phyloP scores from a whole-genome alignment of 352 stramenopile species.

The Pythium sp. region DNA sequence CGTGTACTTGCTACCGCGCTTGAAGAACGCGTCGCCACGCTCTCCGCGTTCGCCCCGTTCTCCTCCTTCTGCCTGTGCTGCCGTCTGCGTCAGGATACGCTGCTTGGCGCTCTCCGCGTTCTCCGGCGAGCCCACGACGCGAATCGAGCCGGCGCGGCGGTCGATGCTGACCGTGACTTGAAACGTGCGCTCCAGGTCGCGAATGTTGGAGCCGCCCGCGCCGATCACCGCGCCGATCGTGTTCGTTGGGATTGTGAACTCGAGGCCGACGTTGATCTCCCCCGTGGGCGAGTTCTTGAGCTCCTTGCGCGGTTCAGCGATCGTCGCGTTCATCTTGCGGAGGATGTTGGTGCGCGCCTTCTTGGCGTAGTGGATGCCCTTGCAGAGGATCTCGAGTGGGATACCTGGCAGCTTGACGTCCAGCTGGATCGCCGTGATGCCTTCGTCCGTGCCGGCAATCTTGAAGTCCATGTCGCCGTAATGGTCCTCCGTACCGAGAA shows the following conservation, averaged over 20 bases:
- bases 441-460: conserved; percentile 85
- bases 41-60: conserved; percentile 1
- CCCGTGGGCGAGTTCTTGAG: conserved; percentile 51
- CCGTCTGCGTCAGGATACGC: conserved; percentile 53
- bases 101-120: conserved; percentile 76
- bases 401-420: conserved; percentile 95
- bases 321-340: conserved; percentile 75
- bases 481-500: conserved; percentile 96
- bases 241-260: conserved; percentile 55
- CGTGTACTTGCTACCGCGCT: conserved; percentile 87
- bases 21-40: conserved; percentile 56
- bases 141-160: conserved; percentile 79
- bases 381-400: conserved; percentile 75
- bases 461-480: conserved; percentile 99
- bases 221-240: conserved; percentile 72
- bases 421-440: conserved; percentile 95
- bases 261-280: conserved; percentile 43
- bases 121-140: conserved; percentile 83
- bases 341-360: conserved; percentile 80
- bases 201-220: conserved; percentile 70
- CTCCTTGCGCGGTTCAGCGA: conserved; percentile 50
- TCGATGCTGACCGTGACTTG: conserved; percentile 74
- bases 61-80: conserved; percentile 17
- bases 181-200: conserved; percentile 63
- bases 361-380: conserved; percentile 85